A percentile compares a stretch with the other conserved stretches of the same genome.
Evolutionary conservation across 1,284 basidiomycete genomes (phyloP).

Genomic region (Irpex lacteus): DNA sequence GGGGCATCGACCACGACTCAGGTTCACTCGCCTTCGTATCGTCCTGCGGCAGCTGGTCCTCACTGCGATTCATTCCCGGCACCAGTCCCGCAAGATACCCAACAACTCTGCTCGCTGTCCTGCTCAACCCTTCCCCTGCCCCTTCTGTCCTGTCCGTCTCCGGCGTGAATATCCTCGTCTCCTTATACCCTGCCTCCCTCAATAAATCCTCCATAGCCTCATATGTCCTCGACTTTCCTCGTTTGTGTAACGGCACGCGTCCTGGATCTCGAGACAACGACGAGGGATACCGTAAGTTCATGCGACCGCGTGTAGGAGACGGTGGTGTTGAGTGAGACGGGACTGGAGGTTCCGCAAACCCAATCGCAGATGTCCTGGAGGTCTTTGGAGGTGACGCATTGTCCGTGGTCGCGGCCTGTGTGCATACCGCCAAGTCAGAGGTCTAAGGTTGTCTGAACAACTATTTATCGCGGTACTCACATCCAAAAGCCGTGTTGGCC

Average conservation of each 20-base stretch:
- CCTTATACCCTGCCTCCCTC: slow-evolving; percentile 84
- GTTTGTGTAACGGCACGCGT: slow-evolving; percentile 67
- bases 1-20: slow-evolving; percentile 26
- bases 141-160: slow-evolving; percentile 57
- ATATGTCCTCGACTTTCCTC: slow-evolving; percentile 76
- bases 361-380: not conserved
- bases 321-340: slow-evolving; percentile 26
- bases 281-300: slow-evolving; percentile 48
- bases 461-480: not conserved
- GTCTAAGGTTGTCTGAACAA: not conserved
- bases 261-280: slow-evolving; percentile 38
- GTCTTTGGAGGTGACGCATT: not conserved
- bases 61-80: slow-evolving; percentile 19
- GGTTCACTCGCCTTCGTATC: slow-evolving; percentile 11
- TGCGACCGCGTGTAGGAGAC: slow-evolving; percentile 23
- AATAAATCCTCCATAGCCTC: slow-evolving; percentile 82
- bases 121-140: slow-evolving; percentile 27
- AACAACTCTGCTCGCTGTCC: slow-evolving; percentile 40
- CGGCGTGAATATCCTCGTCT: slow-evolving; percentile 84
- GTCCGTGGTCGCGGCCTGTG: not conserved
- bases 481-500: not conserved
- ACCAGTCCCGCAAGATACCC: slow-evolving; percentile 60
- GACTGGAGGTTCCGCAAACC: not conserved
- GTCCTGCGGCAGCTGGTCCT: slow-evolving; percentile 7
- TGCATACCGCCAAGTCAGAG: not conserved